Percentiles rank a stretch among this genome's conserved stretches.
These are phyloP conservation scores for Coemansia sp. DNA, from an alignment of 192 early-diverging fungal species.

Conservation along the genomic window DNA sequence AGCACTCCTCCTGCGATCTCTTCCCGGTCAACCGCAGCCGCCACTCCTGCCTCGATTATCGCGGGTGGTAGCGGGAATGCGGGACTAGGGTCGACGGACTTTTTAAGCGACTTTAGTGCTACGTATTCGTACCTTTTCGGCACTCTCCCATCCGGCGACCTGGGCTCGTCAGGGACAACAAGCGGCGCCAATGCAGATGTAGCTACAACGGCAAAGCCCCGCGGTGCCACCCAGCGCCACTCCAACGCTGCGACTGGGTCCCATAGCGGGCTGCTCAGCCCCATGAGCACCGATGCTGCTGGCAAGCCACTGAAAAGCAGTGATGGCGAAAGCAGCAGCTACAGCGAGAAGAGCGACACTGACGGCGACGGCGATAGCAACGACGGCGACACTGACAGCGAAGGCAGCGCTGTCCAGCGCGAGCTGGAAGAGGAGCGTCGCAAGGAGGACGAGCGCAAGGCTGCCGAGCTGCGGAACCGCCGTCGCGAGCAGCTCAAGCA, in stretches of 20 bases:
- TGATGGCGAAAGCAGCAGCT: conserved; percentile 3
- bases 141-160: conserved; percentile 18
- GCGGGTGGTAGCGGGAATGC: neutral
- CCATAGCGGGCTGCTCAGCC: conserved; percentile 27
- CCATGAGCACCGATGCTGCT: conserved; percentile 16
- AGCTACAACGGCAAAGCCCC: neutral
- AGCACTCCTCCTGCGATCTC: neutral
- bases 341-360: neutral
- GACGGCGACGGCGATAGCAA: neutral
- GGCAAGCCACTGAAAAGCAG: conserved; percentile 11
- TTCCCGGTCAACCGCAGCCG: neutral
- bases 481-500: conserved; percentile 53
- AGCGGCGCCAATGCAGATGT: neutral
- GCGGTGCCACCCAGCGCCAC: neutral
- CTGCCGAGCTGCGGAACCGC: conserved; percentile 42
- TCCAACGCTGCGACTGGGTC: neutral
- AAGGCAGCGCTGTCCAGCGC: neutral
- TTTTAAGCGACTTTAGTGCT: conserved; percentile 44
- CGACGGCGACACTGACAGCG: conserved; percentile 4
- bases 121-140: conserved; percentile 48
- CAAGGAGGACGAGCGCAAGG: conserved; percentile 51
- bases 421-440: conserved; percentile 42
- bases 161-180: conserved; percentile 1
- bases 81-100: conserved; percentile 9
- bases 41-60: neutral